Conservation (phyloP, 1,139 yeast species). For the Candida frijolesensis region DNA sequence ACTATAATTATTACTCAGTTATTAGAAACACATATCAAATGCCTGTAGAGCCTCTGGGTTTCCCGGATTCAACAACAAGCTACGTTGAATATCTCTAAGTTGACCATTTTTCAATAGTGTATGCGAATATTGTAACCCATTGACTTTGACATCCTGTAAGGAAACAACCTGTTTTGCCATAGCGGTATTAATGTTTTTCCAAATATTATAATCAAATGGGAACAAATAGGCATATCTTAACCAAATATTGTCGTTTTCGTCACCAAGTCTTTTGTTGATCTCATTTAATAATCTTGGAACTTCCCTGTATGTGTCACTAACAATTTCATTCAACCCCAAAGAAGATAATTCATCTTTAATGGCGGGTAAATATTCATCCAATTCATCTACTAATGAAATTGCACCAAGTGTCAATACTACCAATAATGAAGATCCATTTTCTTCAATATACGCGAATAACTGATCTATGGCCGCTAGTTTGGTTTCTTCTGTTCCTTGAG, state of each 20-base stretch:
- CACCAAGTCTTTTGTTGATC: constrained; percentile 39
- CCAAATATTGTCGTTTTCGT: constrained; percentile 45
- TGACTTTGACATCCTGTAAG: constrained; percentile 52
- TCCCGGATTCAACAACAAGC: constrained; percentile 39
- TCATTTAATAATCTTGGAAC: constrained; percentile 64
- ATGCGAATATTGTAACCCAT: constrained; percentile 53
- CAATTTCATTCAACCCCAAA: constrained; percentile 49
- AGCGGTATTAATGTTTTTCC: constrained; percentile 61
- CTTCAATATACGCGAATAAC: constrained; percentile 61
- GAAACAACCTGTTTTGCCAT: constrained; percentile 51
- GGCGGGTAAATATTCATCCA: constrained; percentile 62
- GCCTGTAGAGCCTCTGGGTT: constrained; percentile 16
- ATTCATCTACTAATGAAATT: constrained; percentile 66
- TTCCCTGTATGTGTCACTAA: constrained; percentile 51
- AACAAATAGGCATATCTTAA: constrained; percentile 71
- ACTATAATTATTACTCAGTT: neutral
- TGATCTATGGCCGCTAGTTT: constrained; percentile 81
- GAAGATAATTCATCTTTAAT: constrained; percentile 66
- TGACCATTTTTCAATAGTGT: constrained; percentile 50
- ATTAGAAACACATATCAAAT: constrained; percentile 15
- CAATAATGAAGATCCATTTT: constrained; percentile 62
- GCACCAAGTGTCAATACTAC: constrained; percentile 80
- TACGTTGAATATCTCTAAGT: constrained; percentile 61
- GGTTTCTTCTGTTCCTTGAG: constrained; percentile 70
- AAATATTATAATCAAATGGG: constrained; percentile 68